A percentile compares a stretch with the other conserved stretches of the same genome.
Evolutionary conservation across 352 stramenopile genomes (phyloP).

Genomic region (Globisporangium nunn): DNA sequence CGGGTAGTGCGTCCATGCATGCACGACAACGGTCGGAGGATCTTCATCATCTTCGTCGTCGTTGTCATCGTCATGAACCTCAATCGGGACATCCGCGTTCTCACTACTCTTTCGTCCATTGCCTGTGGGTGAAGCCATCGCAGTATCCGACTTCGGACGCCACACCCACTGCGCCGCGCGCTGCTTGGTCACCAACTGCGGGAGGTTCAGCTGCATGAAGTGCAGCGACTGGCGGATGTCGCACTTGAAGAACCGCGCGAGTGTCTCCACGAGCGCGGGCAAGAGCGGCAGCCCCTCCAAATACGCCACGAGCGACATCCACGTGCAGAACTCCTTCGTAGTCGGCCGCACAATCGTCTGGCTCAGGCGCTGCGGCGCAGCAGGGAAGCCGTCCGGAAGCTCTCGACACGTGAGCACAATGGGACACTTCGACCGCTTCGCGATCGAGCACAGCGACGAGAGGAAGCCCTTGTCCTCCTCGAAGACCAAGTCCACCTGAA

Average conservation of each 20-base stretch:
- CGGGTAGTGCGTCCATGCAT: constrained; percentile 41
- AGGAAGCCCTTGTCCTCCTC: constrained; percentile 80
- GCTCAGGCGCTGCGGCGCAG: constrained; percentile 33
- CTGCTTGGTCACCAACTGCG: constrained; percentile 12
- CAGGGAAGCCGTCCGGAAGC: constrained; percentile 52
- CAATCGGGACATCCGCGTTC: not conserved
- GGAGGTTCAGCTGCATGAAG: constrained; percentile 51
- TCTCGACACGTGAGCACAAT: constrained; percentile 69
- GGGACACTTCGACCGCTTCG: constrained; percentile 72
- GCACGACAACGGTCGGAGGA: constrained; percentile 12
- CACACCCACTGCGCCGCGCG: constrained; percentile 13
- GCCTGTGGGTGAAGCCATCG: too few relatives aligned
- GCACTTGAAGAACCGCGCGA: constrained; percentile 51
- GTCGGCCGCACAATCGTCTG: constrained; percentile 36
- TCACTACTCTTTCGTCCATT: not conserved
- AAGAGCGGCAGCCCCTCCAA: constrained; percentile 43
- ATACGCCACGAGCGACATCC: constrained; percentile 53
- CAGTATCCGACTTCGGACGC: constrained; percentile 1
- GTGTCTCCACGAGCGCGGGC: constrained; percentile 21
- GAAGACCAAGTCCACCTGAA: constrained; percentile 63
- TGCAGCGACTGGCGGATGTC: constrained; percentile 67
- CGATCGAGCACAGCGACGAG: constrained; percentile 60
- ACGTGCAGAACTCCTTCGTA: constrained; percentile 52
- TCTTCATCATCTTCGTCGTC: constrained; percentile 4
- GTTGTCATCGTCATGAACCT: not conserved